Evolutionary conservation across 1,284 basidiomycete species (phyloP), one percentile per base, ranked within the genome.

Genomic region (Cronartium ribicola): DNA sequence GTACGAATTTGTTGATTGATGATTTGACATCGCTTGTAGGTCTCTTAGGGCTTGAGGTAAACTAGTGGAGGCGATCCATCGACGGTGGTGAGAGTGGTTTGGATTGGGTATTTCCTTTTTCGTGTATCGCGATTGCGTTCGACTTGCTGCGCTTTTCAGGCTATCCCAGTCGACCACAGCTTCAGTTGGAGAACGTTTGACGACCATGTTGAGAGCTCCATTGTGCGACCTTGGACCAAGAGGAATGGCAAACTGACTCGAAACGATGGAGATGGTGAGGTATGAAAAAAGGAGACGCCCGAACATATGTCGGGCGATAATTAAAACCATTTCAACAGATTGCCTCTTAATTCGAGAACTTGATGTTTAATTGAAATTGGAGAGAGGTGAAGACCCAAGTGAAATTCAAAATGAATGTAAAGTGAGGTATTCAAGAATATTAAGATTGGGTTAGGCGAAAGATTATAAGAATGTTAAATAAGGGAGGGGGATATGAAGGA

Each of bases 51-150:
- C 40, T 41, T 51, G 37, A 59, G 70, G 70, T 41, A 72, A 43
- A 17, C 63, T 72, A 20, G 36, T 59, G 29, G 46, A 55, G 4
- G 70, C 63, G 39, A 72, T 57, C 70, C 70, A 72, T 44, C 70
- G 43, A 17, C 70, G 46, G 11, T 44, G 41, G 20, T 66, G 17
- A 14, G 10, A 13, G 0, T 29, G 1, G 29, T 29, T 29, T 6
- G 14, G 36, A 22, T 20, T 57, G 20, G 36, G 10, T 10, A 13
- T 22, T 57, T 20, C 10, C 36, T 57, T 57, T 57, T 57, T 57
- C 55, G 20, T 57, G 14, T 57, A 57, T 22, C 55, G 55, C 36
- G 55, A 57, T 57, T 57, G n/a, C 8, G 55, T 57, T 57, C 36
- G 20, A 22, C 20, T 57, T 57, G 17, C 55, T 22, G 36, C 20